Conservation (phyloP, 176 grass and related monocot genomes). For the Ensete ventricosum region DNA sequence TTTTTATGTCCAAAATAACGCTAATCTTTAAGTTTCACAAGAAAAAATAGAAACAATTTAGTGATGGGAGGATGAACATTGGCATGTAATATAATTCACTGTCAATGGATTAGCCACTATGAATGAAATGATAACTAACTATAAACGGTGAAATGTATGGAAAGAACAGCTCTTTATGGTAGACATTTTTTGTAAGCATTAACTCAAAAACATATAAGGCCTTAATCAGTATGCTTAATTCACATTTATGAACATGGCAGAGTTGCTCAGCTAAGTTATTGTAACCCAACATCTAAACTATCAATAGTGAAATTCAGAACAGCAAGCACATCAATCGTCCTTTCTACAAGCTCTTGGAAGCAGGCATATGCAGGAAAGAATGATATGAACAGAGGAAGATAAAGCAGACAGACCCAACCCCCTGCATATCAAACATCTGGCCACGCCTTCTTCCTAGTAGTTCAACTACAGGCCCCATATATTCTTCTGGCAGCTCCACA, state of each 20-base stretch:
- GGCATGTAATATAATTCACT: too few relatives aligned
- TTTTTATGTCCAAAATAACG: too few relatives aligned
- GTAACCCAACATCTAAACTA: background rate
- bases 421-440: conserved; percentile 92
- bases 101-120: too few relatives aligned
- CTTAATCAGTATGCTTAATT: background rate
- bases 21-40: too few relatives aligned
- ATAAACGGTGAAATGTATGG: too few relatives aligned
- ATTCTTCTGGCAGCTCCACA: conserved; percentile 84
- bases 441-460: conserved; percentile 91
- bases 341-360: background rate
- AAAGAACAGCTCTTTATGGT: background rate
- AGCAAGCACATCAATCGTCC: background rate
- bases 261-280: background rate
- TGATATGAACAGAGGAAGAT: conserved; percentile 1
- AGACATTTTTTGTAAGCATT: background rate
- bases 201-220: background rate
- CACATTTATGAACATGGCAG: background rate
- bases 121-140: too few relatives aligned
- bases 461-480: conserved; percentile 86
- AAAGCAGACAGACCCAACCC: conserved; percentile 43
- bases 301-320: background rate
- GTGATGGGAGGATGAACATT: too few relatives aligned
- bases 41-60: too few relatives aligned
- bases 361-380: background rate